Percentiles rank a stretch among this genome's conserved stretches.
Evolutionary conservation across 2,329 filamentous ascomycete species (phyloP).

Genomic region (Alternaria brassicae): DNA sequence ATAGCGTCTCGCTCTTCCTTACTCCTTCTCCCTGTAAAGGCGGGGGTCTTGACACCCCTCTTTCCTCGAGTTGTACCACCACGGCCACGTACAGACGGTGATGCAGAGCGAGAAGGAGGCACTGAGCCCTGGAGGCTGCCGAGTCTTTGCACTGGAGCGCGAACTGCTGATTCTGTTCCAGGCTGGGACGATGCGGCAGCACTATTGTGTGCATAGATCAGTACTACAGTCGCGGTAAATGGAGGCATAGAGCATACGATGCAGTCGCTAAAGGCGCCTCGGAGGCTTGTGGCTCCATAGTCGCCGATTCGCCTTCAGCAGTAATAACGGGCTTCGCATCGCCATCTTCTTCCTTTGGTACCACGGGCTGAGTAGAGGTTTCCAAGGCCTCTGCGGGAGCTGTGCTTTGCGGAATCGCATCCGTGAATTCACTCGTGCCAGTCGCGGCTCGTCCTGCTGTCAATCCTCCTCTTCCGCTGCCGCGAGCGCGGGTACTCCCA

Average conservation of each 20-base stretch:
- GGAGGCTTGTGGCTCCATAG: slow-evolving; percentile 20
- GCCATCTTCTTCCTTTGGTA: slow-evolving; percentile 33
- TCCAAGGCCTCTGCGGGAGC: slow-evolving; percentile 15
- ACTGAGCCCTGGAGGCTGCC: slow-evolving; percentile 39
- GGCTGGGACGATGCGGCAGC: slow-evolving; percentile 25
- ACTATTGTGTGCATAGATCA: slow-evolving; percentile 14
- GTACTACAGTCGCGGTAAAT: background rate
- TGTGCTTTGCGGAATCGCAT: slow-evolving; percentile 26
- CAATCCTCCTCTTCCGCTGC: slow-evolving; percentile 29
- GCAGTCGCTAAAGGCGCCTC: slow-evolving; percentile 13
- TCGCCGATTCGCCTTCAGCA: slow-evolving; percentile 19
- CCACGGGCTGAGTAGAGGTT: slow-evolving; percentile 14
- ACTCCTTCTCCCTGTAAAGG: slow-evolving; percentile 54
- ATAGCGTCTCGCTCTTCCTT: slow-evolving; percentile 55
- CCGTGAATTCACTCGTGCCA: slow-evolving; percentile 19
- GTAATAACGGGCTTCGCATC: slow-evolving; percentile 23
- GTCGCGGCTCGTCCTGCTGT: slow-evolving; percentile 18
- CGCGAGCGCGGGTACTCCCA: slow-evolving; percentile 31
- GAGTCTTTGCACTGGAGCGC: slow-evolving; percentile 35
- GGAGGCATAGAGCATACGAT: slow-evolving; percentile 17
- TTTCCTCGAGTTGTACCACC: slow-evolving; percentile 38
- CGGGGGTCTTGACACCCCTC: slow-evolving; percentile 46
- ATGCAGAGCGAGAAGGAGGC: slow-evolving; percentile 41
- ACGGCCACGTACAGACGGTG: slow-evolving; percentile 37
- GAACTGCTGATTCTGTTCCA: slow-evolving; percentile 28